Conservation (phyloP, 1,284 basidiomycete species). For the Jaminaea rosea region DNA sequence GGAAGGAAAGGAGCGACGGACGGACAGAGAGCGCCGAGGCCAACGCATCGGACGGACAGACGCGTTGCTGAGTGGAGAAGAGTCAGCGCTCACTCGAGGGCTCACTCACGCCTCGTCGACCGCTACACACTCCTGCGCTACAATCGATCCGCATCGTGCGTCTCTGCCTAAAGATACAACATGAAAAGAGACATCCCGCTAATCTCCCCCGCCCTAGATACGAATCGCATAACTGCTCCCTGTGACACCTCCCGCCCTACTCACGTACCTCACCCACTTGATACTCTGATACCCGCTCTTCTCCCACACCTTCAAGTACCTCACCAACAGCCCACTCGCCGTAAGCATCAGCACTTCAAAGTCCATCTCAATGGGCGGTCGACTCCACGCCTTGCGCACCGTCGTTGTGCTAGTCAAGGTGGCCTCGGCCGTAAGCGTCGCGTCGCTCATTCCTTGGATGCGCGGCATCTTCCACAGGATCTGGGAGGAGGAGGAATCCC, state of each 20-base stretch:
- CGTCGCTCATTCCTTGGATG: slow-evolving; percentile 84
- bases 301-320: slow-evolving; percentile 97
- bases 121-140: no score
- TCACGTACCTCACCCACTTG: slow-evolving; percentile 42
- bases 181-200: no score
- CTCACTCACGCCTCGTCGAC: no score
- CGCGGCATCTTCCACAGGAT: slow-evolving; percentile 96
- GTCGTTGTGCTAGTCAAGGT: slow-evolving; percentile 74
- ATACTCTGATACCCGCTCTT: slow-evolving; percentile 60
- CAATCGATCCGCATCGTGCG: no score
- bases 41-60: no score
- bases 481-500: slow-evolving; percentile 85
- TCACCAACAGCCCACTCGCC: slow-evolving; percentile 83
- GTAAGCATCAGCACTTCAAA: slow-evolving; percentile 99
- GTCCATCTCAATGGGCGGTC: slow-evolving; percentile 94
- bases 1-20: no score
- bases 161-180: no score
- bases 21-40: no score
- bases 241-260: slow-evolving; percentile 23
- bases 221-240: slow-evolving; percentile 26
- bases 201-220: no score
- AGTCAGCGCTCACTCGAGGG: no score
- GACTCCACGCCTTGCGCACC: slow-evolving; percentile 79
- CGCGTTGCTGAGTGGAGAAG: no score
- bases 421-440: slow-evolving; percentile 74